phyloP scores from a whole-genome alignment of 352 stramenopile species.

The Phytophthora citrophthora region DNA sequence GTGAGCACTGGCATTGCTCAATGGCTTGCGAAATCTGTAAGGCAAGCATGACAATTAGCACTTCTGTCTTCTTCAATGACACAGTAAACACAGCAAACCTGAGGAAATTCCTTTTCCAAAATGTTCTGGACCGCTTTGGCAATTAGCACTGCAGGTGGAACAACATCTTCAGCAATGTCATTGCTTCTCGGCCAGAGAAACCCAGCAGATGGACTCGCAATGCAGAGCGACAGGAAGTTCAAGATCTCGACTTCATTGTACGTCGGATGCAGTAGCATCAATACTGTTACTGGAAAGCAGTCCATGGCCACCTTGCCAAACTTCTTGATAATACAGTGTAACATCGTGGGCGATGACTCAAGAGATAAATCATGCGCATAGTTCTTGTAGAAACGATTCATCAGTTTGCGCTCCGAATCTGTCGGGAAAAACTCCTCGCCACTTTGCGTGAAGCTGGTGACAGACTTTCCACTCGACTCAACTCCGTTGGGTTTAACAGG shows the following conservation, averaged over 20 bases:
- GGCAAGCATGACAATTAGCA: constrained; percentile 5
- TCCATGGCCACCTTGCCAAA: constrained; percentile 56
- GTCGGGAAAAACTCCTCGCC: constrained; percentile 29
- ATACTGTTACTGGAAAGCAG: constrained; percentile 55
- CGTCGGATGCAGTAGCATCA: constrained; percentile 61
- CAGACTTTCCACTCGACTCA: not conserved
- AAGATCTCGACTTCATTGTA: constrained; percentile 46
- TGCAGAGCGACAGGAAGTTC: constrained; percentile 38
- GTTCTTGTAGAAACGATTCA: constrained; percentile 75
- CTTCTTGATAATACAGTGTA: constrained; percentile 61
- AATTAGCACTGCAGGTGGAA: constrained; percentile 16
- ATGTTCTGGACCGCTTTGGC: constrained; percentile 54
- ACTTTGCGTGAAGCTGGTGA: not conserved
- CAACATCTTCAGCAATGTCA: not conserved
- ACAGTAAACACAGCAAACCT: constrained; percentile 33
- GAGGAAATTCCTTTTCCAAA: constrained; percentile 52
- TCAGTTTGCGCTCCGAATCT: constrained; percentile 54
- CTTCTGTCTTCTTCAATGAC: not conserved
- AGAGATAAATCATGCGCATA: constrained; percentile 51
- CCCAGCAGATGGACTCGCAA: constrained; percentile 20
- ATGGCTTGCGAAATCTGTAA: constrained; percentile 50
- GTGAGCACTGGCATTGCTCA: constrained; percentile 50
- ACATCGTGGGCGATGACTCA: constrained; percentile 43
- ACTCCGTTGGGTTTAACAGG: not conserved
- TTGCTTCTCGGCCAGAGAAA: constrained; percentile 50